phyloP scores from a whole-genome alignment of 1,284 basidiomycete genomes.

The Ceratobasidium theobromae region DNA sequence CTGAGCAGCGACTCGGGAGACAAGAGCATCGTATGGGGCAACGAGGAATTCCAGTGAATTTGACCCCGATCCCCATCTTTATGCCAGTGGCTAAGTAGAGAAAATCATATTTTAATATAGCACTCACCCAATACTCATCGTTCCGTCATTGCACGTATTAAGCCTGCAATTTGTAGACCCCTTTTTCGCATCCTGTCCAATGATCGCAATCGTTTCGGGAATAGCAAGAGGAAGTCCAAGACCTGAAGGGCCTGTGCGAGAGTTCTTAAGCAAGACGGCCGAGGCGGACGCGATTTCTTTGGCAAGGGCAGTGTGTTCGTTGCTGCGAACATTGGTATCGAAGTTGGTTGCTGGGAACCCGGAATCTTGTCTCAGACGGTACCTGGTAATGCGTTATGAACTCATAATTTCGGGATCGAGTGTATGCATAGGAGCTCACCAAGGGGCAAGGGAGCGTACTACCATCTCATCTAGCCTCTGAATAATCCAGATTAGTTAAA shows the following conservation, averaged over 20 bases:
- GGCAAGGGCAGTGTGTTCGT: slow-evolving; percentile 33
- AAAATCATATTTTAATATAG: not conserved
- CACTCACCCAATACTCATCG: slow-evolving; percentile 34
- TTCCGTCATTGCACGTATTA: slow-evolving; percentile 36
- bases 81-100: not conserved
- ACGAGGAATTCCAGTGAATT: slow-evolving; percentile 36
- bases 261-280: slow-evolving; percentile 36
- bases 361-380: slow-evolving; percentile 26
- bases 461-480: slow-evolving; percentile 35
- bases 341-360: slow-evolving; percentile 33
- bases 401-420: not conserved
- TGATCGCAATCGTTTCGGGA: slow-evolving; percentile 35
- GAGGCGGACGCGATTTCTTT: slow-evolving; percentile 35
- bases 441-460: slow-evolving; percentile 31
- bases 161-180: slow-evolving; percentile 28
- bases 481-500: not conserved
- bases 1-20: slow-evolving; percentile 19
- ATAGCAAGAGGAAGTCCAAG: slow-evolving; percentile 28
- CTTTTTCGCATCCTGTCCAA: slow-evolving; percentile 36
- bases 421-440: slow-evolving; percentile 10
- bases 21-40: slow-evolving; percentile 34
- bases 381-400: not conserved
- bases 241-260: slow-evolving; percentile 8
- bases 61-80: slow-evolving; percentile 38
- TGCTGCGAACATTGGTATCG: slow-evolving; percentile 32